Base-by-base conservation (phyloP, 192 early-diverging fungal species). In the Coemansia sp. region DNA sequence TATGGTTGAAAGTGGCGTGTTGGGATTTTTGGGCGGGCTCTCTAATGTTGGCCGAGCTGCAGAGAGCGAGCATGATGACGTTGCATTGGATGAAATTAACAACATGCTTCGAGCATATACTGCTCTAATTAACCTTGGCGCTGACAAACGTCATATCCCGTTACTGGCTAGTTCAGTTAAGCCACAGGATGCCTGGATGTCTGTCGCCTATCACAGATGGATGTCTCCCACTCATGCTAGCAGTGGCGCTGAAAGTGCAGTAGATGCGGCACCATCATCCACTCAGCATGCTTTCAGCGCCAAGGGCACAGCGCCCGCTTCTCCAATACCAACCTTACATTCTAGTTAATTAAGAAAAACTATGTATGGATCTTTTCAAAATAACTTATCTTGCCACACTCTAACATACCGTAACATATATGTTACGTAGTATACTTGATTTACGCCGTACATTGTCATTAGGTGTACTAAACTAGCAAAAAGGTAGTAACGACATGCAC, bases 1-100 rank as follows among this genome's bases (percentile, higher is more conserved):
- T 1, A 50, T 63, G 29, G 55, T 55, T 6, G 80, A 78, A 52
- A 66, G 41, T 36, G 72, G 44, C 12, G n/a, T 72, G 0, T 40
- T 82, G n/a, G 75, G 65, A 10, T 5, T 70, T 18, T 15, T 78
- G 7, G 69, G 66, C 1, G 66, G 71, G 41, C 29, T 74, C 4
- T 69, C 72, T 8, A 72, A 47, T 9, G 20, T 73, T 53, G 72
- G 65, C 61, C 36, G 61, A 6, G 3, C 41, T 3, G 36, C 34
- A 40, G 22, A 62, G 9, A 20, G 8, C 10, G 22, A 62, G 10
- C 7, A 41, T 5, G 9, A 22, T 13, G 38, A 41, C n/a, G 31
- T 36, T 10, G 8, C 13, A 6, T 20, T 11, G 13, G 16, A 11
- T 16, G 36, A 61, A n/a, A n/a, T 62, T 11, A 16, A 18, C 20